Base-by-base conservation (phyloP, 768 basidiomycete species). In the Hysterangium stoloniferum region DNA sequence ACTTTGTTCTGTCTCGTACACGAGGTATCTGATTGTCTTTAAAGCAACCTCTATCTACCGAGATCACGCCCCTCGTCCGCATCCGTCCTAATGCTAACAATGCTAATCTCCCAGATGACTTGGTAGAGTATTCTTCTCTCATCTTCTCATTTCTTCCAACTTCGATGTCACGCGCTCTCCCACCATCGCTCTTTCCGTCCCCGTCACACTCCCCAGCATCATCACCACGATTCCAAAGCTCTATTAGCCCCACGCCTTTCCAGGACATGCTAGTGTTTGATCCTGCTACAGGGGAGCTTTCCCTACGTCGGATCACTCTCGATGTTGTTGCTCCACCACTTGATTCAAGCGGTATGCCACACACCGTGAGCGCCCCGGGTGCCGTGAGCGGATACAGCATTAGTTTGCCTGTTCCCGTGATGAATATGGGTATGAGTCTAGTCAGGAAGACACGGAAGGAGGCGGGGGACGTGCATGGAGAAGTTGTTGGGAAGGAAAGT, bases 191-290 rank as follows among this genome's bases (percentile, higher is more conserved):
- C n/a, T 66, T 71, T 13, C 68, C 68, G 3, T 56, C n/a, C n/a
- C n/a, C n/a, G n/a, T n/a, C n/a, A n/a, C n/a, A n/a, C n/a, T n/a
- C n/a, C n/a, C n/a, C 58, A 42, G 7, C 66, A 54, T 58, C 64
- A 24, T 58, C 70, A 37, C 58, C 67, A 29, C 52, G 56, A 19
- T 42, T 54, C 48, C 61, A 4, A 28, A 64, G 48, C 53, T 63
- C 59, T 6, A 49, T 22, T 64, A 57, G 47, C 52, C 4, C 52
- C 52, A 28, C 62, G 67, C 67, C 70, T 11, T 76, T 73, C 56
- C 83, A 84, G 60, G 84, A 88, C 52, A 54, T 86, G 3, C 71
- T 87, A 15, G 58, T 86, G 2, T 86, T 88, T 57, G 82, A 87
- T 58, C 77, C 82, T 0, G 63, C 62, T 0, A 76, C 78, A 34